Evolutionary conservation across 139 green algal species (phyloP).

Genomic region (Parachlorella kessleri): DNA sequence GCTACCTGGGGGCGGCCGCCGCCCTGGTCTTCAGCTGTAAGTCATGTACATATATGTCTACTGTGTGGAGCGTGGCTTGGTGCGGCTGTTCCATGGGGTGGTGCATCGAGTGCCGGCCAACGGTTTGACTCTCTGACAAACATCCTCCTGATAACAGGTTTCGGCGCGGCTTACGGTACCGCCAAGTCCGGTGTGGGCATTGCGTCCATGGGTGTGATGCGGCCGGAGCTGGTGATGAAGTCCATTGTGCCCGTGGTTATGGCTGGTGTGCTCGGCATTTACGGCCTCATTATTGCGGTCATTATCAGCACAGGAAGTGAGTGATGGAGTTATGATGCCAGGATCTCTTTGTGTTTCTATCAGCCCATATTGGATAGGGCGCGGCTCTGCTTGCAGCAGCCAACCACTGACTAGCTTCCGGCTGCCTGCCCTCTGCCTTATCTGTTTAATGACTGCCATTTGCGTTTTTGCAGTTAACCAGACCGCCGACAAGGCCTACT

Average conservation of each 20-base stretch:
- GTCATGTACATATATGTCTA: no score
- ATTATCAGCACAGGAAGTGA: conserved; percentile 97
- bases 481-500: conserved; percentile 84
- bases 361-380: no score
- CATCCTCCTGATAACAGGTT: no score
- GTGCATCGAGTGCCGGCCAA: no score
- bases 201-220: conserved; percentile 99
- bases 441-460: not conserved
- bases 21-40: conserved; percentile 97
- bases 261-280: conserved; percentile 99
- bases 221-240: conserved; percentile 99
- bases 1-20: conserved; percentile 95
- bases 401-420: no score
- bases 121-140: no score
- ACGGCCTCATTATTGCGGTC: conserved; percentile 99
- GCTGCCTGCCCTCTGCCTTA: no score
- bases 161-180: conserved; percentile 98
- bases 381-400: no score
- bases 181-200: conserved; percentile 98
- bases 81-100: no score
- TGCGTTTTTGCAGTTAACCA: conserved; percentile 76
- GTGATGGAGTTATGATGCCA: no score
- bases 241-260: conserved; percentile 99
- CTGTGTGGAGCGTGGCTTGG: no score
- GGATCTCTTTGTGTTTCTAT: no score